phyloP scores from a whole-genome alignment of 176 grass and related monocot genomes.

The Alloteropsis semialata region DNA sequence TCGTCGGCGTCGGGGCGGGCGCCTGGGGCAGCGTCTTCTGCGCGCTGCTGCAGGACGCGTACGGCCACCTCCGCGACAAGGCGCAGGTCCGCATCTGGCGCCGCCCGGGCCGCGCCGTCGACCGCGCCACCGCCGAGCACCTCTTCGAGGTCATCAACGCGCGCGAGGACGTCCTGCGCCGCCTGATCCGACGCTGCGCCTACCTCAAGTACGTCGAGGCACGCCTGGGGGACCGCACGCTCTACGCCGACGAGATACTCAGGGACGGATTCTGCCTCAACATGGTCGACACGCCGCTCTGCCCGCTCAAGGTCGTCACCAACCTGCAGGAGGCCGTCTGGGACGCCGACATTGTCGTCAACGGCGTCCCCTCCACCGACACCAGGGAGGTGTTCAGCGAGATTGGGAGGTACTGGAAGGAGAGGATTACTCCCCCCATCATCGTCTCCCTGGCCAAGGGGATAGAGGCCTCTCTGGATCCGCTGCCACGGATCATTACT shows the following conservation, averaged over 20 bases:
- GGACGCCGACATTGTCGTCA: slow-evolving; percentile 95
- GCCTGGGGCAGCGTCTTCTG: slow-evolving; percentile 97
- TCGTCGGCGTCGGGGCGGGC: slow-evolving; percentile 84
- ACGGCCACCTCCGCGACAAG: slow-evolving; percentile 89
- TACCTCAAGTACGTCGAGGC: slow-evolving; percentile 98
- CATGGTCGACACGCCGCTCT: slow-evolving; percentile 95
- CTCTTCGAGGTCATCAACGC: slow-evolving; percentile 97
- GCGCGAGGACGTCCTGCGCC: slow-evolving; percentile 83
- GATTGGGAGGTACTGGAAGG: slow-evolving; percentile 88
- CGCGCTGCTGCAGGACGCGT: slow-evolving; percentile 91
- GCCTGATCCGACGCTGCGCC: slow-evolving; percentile 70
- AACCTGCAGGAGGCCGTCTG: slow-evolving; percentile 98
- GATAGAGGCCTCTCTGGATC: slow-evolving; percentile 85
- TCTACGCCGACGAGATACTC: slow-evolving; percentile 96
- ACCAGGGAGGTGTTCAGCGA: slow-evolving; percentile 88
- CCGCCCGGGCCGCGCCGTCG: slow-evolving; percentile 68
- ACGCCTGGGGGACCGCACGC: slow-evolving; percentile 75
- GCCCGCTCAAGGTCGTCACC: slow-evolving; percentile 95
- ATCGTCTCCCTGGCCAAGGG: slow-evolving; percentile 93
- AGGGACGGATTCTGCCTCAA: slow-evolving; percentile 94
- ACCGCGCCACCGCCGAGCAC: slow-evolving; percentile 76
- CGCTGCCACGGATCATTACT: slow-evolving; percentile 84
- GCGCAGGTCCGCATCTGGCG: slow-evolving; percentile 94
- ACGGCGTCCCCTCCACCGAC: slow-evolving; percentile 87
- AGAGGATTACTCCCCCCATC: slow-evolving; percentile 65